A percentile compares a stretch with the other conserved stretches of the same genome.
phyloP scores from a whole-genome alignment of 495 filamentous ascomycete genomes.

The Xylaria intraflava region DNA sequence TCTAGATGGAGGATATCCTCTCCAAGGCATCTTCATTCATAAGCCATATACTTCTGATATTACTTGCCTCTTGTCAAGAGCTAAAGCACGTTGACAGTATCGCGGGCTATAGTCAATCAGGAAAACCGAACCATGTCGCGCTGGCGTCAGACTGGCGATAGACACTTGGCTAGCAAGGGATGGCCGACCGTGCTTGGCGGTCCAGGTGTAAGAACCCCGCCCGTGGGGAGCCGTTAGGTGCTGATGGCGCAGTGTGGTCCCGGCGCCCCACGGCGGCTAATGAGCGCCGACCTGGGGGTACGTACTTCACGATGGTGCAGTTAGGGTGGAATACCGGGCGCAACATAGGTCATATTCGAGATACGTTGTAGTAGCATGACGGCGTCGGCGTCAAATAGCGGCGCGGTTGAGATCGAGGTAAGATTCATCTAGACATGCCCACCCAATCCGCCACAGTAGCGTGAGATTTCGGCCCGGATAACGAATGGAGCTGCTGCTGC shows the following conservation, averaged over 20 bases:
- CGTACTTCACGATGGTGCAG: slow-evolving; percentile 19
- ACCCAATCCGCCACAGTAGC: slow-evolving; percentile 19
- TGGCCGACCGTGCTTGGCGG: slow-evolving; percentile 34
- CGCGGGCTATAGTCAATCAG: slow-evolving; percentile 31
- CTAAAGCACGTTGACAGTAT: slow-evolving; percentile 36
- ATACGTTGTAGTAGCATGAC: slow-evolving; percentile 67
- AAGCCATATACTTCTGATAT: background rate
- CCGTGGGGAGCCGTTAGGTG: slow-evolving; percentile 35
- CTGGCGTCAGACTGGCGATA: slow-evolving; percentile 33
- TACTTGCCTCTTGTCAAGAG: slow-evolving; percentile 18
- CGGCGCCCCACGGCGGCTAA: slow-evolving; percentile 32
- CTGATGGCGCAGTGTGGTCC: slow-evolving; percentile 48
- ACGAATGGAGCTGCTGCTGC: slow-evolving; percentile 18
- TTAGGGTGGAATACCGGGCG: slow-evolving; percentile 27
- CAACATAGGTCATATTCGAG: slow-evolving; percentile 56
- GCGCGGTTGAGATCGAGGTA: slow-evolving; percentile 32
- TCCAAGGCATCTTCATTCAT: background rate
- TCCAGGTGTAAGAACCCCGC: slow-evolving; percentile 19
- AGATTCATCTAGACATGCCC: slow-evolving; percentile 45
- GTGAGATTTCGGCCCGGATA: slow-evolving; percentile 20
- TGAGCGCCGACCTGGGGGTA: slow-evolving; percentile 23
- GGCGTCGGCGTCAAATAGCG: slow-evolving; percentile 48
- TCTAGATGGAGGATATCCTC: too few species aligned
- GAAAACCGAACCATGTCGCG: slow-evolving; percentile 33
- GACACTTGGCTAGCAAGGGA: slow-evolving; percentile 35